phyloP scores from a whole-genome alignment of 805 yeast genomes.

The Dipodascopsis tothii region DNA sequence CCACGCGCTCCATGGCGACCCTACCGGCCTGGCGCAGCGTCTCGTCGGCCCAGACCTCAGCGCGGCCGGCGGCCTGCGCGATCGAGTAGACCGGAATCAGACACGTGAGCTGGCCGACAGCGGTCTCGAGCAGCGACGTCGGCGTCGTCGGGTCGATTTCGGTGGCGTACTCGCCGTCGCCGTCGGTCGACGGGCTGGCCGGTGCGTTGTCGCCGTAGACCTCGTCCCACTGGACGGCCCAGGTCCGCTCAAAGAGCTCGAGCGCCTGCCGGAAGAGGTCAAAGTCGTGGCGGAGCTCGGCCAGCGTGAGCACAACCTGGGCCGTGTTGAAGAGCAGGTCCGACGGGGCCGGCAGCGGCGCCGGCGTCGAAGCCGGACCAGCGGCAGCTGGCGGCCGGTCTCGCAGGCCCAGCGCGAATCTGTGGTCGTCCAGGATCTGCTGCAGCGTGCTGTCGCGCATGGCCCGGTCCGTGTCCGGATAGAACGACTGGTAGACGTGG shows the following conservation, averaged over 20 bases:
- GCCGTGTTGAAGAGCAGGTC: constrained; percentile 20
- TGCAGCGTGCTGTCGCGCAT: not conserved
- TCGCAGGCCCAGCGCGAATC: constrained; percentile 6
- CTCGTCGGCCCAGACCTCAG: not conserved
- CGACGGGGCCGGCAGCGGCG: no score
- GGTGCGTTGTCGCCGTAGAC: constrained; percentile 4
- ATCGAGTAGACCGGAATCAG: constrained; percentile 20
- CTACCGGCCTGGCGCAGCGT: constrained; percentile 3
- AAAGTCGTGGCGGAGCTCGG: constrained; percentile 16
- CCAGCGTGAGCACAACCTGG: constrained; percentile 18
- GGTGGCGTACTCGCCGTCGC: constrained; percentile 17
- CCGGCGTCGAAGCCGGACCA: no score
- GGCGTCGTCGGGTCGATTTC: constrained; percentile 20
- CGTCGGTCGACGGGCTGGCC: no score
- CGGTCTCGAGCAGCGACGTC: constrained; percentile 19
- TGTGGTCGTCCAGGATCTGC: constrained; percentile 15
- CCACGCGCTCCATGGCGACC: constrained; percentile 14
- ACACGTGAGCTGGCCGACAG: constrained; percentile 17
- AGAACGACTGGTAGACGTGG: constrained; percentile 15
- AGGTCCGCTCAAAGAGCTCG: constrained; percentile 15
- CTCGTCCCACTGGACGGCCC: constrained; percentile 14
- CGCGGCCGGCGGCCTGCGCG: constrained; percentile 1
- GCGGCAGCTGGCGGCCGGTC: no score
- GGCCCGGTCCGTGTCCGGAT: not conserved
- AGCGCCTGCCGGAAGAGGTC: constrained; percentile 11